Conservation (phyloP, 192 early-diverging fungal genomes). For the Coemansia sp. region DNA sequence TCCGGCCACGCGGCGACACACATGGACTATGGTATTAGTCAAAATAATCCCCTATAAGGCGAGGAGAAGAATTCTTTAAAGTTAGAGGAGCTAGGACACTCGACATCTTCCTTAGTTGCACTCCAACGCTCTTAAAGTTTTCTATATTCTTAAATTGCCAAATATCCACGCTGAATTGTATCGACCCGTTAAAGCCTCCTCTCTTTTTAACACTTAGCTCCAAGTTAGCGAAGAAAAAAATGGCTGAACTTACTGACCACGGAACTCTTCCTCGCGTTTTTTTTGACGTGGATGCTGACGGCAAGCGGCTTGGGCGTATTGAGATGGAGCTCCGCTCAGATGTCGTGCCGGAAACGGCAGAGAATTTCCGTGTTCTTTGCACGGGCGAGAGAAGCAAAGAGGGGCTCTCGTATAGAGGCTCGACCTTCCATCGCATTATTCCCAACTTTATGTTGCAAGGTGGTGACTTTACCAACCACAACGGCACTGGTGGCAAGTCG, state of each 20-base stretch:
- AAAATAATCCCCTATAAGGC: too few relatives aligned
- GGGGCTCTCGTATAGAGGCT: constrained; percentile 63
- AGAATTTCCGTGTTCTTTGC: constrained; percentile 85
- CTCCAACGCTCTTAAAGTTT: too few relatives aligned
- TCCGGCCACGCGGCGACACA: too few relatives aligned
- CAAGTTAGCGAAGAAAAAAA: constrained; percentile 3
- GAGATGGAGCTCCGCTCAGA: constrained; percentile 55
- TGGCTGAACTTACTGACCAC: constrained; percentile 20
- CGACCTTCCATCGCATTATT: constrained; percentile 86
- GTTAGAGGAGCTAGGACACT: too few relatives aligned
- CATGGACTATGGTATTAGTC: too few relatives aligned
- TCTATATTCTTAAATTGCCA: too few relatives aligned
- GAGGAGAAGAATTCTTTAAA: too few relatives aligned
- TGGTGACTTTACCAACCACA: constrained; percentile 75
- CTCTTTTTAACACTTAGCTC: too few relatives aligned
- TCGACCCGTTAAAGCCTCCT: too few relatives aligned
- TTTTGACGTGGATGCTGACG: constrained; percentile 45
- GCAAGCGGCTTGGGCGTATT: constrained; percentile 22
- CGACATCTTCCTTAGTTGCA: too few relatives aligned
- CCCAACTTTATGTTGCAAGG: constrained; percentile 91
- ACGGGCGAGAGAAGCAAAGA: constrained; percentile 36
- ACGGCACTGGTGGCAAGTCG: constrained; percentile 82
- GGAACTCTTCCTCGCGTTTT: constrained; percentile 49
- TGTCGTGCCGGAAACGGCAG: constrained; percentile 63
- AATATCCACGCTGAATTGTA: too few relatives aligned